These are phyloP conservation scores for Trypanosomatidae sp. DNA, from an alignment of 208 protist genomes.

Conservation along the genomic window DNA sequence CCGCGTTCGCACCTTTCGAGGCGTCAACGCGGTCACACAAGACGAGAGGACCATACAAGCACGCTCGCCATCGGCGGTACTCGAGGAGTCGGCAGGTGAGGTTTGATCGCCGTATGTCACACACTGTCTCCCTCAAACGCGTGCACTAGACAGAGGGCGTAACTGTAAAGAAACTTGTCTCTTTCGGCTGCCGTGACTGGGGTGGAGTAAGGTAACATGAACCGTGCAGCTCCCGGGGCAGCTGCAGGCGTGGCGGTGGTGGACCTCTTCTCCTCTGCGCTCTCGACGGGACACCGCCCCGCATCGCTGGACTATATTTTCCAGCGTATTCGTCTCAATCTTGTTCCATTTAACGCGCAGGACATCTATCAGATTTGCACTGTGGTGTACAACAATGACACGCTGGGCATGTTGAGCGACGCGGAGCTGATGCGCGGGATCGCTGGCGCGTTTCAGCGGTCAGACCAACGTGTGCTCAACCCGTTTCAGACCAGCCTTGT, in stretches of 20 bases:
- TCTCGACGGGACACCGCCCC: constrained; percentile 12
- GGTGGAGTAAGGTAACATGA: constrained; percentile 8
- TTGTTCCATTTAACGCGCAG: constrained; percentile 79
- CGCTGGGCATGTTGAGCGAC: constrained; percentile 64
- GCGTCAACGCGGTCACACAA: not conserved
- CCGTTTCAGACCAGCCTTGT: constrained; percentile 83
- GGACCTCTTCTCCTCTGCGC: constrained; percentile 14
- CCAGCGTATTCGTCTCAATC: constrained; percentile 55
- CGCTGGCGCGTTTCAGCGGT: constrained; percentile 61
- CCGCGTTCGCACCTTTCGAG: not conserved
- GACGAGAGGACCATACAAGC: not conserved
- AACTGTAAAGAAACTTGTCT: not conserved
- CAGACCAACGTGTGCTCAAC: constrained; percentile 76
- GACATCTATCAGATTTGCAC: constrained; percentile 86
- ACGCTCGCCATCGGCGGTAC: not conserved
- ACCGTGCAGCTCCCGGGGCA: constrained; percentile 1
- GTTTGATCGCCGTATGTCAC: not conserved
- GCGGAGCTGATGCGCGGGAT: constrained; percentile 85
- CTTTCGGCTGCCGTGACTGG: not conserved
- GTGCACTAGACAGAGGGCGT: not conserved
- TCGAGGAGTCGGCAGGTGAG: not conserved
- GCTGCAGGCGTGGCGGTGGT: constrained; percentile 8
- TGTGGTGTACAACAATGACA: constrained; percentile 62
- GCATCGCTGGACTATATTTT: constrained; percentile 54
- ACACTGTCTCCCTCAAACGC: not conserved